These are phyloP conservation scores for Teunomyces tritomae DNA, from an alignment of 805 yeast genomes.

Conservation along the genomic window DNA sequence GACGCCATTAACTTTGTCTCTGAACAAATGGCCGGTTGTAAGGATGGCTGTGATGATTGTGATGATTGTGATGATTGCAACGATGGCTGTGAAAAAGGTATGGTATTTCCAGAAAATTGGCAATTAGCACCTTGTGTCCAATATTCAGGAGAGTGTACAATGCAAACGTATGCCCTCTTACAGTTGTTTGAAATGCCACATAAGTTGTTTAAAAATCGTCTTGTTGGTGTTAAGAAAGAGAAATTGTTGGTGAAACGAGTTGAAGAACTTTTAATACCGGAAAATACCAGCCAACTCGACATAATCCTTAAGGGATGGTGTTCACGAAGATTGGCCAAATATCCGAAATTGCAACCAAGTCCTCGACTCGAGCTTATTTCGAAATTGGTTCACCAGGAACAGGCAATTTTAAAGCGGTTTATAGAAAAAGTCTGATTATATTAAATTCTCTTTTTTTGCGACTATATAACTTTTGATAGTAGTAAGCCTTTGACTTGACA, in stretches of 20 bases:
- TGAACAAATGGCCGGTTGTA: background rate
- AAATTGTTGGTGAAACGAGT: slow-evolving; percentile 19
- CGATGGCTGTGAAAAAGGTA: slow-evolving; percentile 13
- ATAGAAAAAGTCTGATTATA: slow-evolving; percentile 4
- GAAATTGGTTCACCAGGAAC: slow-evolving; percentile 25
- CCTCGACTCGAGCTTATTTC: slow-evolving; percentile 12
- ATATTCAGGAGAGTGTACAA: slow-evolving; percentile 44
- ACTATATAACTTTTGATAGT: no score
- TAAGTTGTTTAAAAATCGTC: slow-evolving; percentile 22
- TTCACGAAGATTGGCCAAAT: slow-evolving; percentile 19
- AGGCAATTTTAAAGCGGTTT: slow-evolving; percentile 18
- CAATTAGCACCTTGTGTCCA: slow-evolving; percentile 39
- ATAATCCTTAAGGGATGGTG: slow-evolving; percentile 25
- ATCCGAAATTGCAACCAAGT: slow-evolving; percentile 11
- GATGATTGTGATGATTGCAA: slow-evolving; percentile 17
- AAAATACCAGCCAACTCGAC: slow-evolving; percentile 6
- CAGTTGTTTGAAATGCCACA: slow-evolving; percentile 27
- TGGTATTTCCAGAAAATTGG: slow-evolving; percentile 40
- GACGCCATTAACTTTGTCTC: slow-evolving; percentile 30
- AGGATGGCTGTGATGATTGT: slow-evolving; percentile 10
- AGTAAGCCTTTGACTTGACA: no score
- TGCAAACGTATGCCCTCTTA: slow-evolving; percentile 40
- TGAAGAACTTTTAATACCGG: slow-evolving; percentile 15
- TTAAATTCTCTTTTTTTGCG: background rate
- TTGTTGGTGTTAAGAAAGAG: slow-evolving; percentile 18